Base-by-base conservation (phyloP, 2,329 filamentous ascomycete genomes). In the Diaporthe caulivora region DNA sequence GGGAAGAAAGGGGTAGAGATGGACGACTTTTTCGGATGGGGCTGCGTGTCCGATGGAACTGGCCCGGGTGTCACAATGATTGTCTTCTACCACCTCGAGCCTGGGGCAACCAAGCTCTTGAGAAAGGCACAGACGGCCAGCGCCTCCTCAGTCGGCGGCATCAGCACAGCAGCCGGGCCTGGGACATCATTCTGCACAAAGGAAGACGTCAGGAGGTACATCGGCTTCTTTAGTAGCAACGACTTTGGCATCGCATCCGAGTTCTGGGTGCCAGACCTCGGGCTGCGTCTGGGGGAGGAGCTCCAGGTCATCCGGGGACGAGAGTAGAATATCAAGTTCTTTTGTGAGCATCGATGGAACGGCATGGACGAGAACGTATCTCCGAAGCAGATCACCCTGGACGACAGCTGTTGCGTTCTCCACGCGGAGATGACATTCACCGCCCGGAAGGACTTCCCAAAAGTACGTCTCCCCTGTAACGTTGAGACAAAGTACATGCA, bases 41-140 rank as follows among this genome's bases (percentile, higher is more conserved):
- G 58, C 26, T 42, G 40, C 1, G 58, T 64, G 18, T 47, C 42
- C n/a, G 58, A 64, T 24, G 58, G 26, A 34, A 34, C 42, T 34
- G 58, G 58, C 8, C 58, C 58, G 1, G 58, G 49, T 31, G 58
- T 64, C 24, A 64, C 10, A 31, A 64, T 64, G 58, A 64, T 64
- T 24, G 58, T 64, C 17, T 64, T 64, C 42, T 64, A 64, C 58
- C 58, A 64, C 58, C 58, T 64, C 26, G 58, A 64, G 18, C 58
- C 58, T 24, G 58, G 58, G 24, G 58, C 58, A 17, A 64, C 58
- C 26, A 47, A n/a, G 26, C 24, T 64, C 18, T 24, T 64, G 42
- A 64, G 18, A 1, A 64, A 64, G 26, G 58, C 58, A 17, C 10
- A 31, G 24, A 42, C 21, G 24, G 5, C 42, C 21, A 10, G 10